Percentiles rank a stretch among this genome's conserved stretches.
Conservation (phyloP, 2,329 filamentous ascomycete species). For the Septoria petroselini region DNA sequence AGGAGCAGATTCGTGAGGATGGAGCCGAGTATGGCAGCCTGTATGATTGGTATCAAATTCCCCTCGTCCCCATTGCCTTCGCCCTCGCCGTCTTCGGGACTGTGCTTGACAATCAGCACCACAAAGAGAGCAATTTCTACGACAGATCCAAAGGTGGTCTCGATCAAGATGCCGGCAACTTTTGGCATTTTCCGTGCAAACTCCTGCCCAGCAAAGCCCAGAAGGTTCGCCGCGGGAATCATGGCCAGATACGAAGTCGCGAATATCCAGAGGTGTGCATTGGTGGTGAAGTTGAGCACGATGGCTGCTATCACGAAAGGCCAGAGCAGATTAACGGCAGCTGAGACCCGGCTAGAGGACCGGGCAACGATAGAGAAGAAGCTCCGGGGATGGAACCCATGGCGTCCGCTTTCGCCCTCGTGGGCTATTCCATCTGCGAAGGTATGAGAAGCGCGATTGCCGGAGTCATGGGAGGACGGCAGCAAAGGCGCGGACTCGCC, state of each 20-base stretch:
- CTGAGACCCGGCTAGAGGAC: constrained; percentile 46
- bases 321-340: constrained; percentile 50
- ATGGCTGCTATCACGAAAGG: constrained; percentile 49
- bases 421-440: constrained; percentile 21
- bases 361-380: constrained; percentile 46
- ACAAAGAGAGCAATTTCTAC: constrained; percentile 82
- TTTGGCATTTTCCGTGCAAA: constrained; percentile 71
- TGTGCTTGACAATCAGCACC: constrained; percentile 55
- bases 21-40: constrained; percentile 79
- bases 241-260: constrained; percentile 50
- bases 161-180: constrained; percentile 60
- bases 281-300: constrained; percentile 47
- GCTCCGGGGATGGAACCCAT: constrained; percentile 44
- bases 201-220: constrained; percentile 64
- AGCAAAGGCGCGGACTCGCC: constrained; percentile 15
- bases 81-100: constrained; percentile 18
- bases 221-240: constrained; percentile 49
- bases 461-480: constrained; percentile 7
- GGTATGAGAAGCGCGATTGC: constrained; percentile 13
- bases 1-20: constrained; percentile 77
- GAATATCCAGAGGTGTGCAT: constrained; percentile 45
- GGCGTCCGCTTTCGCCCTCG: constrained; percentile 48
- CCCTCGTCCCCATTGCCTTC: constrained; percentile 34
- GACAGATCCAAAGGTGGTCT: constrained; percentile 59
- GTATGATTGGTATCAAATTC: constrained; percentile 56